Base-by-base conservation (phyloP, 345 rosid species). In the Pistacia integerrima region DNA sequence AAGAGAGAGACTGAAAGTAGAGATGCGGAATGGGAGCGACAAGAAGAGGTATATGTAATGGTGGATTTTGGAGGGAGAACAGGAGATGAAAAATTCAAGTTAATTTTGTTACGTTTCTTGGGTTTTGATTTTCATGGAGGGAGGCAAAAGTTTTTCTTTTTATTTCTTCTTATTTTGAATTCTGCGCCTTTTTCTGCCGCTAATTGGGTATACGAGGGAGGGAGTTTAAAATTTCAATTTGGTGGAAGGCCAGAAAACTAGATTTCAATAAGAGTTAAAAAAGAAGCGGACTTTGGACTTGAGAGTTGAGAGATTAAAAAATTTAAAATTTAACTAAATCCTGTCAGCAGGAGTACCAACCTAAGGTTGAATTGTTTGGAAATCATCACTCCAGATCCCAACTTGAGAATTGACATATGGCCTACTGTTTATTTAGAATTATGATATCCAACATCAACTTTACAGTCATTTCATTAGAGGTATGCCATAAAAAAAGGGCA, bases 41-140 rank as follows among this genome's bases (percentile, higher is more conserved):
- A 67, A 0, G 60, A 60, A 62, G 54, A n/a, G 28, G 52, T 82
- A 78, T 66, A n/a, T 73, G 73, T 79, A 84, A 63, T 69, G 78
- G 64, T 56, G 79, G 44, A 7, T 13, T 46, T 52, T 67, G 59
- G 76, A 66, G 52, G 56, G 70, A 75, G 70, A 74, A 72, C 46
- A 80, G 72, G 78, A 77, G 81, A 76, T 11, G 17, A 33, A 30
- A 62, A 28, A 4, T 62, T 62, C 8, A 12, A 28, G 65, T 61
- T 61, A 3, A 3, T 33, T 60, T 11, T 30, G 33, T 30, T 30
- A 20, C 0, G 62, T 58, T 58, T 58, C 25, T 22, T 20, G 41
- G n/a, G 41, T 61, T 28, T 61, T 61, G 41, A 28, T 68, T 66
- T 48, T 6, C 30, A 38, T 13, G 54, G 46, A 49, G 60, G 13